Evolutionary conservation across 768 basidiomycete species (phyloP).

Genomic region (Macrolepiota dolichaula): DNA sequence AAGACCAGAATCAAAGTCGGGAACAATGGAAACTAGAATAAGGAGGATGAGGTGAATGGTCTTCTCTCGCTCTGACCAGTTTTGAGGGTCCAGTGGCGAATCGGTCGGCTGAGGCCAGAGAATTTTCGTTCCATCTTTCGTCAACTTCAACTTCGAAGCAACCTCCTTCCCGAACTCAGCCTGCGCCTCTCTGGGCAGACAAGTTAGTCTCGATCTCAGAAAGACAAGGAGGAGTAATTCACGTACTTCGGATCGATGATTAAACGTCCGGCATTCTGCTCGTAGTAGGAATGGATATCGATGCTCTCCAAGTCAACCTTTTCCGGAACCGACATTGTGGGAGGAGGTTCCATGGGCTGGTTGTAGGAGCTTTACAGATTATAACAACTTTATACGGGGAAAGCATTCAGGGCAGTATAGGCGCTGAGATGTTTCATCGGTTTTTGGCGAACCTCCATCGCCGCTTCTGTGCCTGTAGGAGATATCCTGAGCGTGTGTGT

Average conservation of each 20-base stretch:
- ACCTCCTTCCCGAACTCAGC: conserved; percentile 56
- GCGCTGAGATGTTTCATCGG: neutral
- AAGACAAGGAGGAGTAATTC: neutral
- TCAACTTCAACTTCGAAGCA: conserved; percentile 53
- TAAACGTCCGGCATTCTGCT: conserved; percentile 52
- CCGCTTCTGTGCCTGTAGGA: neutral
- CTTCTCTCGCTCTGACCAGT: conserved; percentile 57
- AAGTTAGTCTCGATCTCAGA: neutral
- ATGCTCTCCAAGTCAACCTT: conserved; percentile 21
- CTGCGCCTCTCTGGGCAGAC: conserved; percentile 48
- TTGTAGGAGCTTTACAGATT: neutral
- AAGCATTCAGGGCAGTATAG: neutral
- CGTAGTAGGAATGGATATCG: conserved; percentile 43
- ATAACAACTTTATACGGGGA: neutral
- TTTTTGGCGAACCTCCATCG: neutral
- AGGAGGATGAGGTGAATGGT: conserved; percentile 54
- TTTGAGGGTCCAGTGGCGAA: conserved; percentile 59
- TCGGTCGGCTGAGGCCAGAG: conserved; percentile 70
- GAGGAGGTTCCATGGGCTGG: neutral
- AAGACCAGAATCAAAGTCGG: conserved; percentile 65
- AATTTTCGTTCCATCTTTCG: conserved; percentile 52
- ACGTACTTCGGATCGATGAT: conserved; percentile 61
- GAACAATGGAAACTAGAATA: conserved; percentile 61
- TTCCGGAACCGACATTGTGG: conserved; percentile 1
- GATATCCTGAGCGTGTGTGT: neutral